Percentiles rank a stretch among this genome's conserved stretches.
Conservation (phyloP, 352 stramenopile genomes). For the Globisporangium iwayamae region DNA sequence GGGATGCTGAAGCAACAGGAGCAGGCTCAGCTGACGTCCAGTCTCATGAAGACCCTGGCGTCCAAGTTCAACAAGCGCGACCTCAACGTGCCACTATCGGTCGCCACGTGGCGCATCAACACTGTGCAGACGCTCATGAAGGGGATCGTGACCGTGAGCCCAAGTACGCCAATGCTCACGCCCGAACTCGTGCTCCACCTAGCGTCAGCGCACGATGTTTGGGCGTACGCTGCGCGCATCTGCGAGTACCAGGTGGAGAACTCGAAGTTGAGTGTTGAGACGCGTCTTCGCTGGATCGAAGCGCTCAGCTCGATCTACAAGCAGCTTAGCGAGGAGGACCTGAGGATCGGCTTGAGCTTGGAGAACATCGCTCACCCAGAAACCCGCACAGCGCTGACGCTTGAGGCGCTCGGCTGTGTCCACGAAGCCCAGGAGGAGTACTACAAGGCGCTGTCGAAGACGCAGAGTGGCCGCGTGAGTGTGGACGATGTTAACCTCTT, state of each 20-base stretch:
- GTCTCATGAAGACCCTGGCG: conserved; percentile 74
- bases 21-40: conserved; percentile 51
- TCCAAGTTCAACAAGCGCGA: conserved; percentile 89
- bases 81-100: conserved; percentile 62
- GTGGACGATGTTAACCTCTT: conserved; percentile 85
- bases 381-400: conserved; percentile 63
- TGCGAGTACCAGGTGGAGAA: conserved; percentile 86
- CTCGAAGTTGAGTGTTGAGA: conserved; percentile 58
- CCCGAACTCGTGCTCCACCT: conserved; percentile 83
- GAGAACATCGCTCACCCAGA: conserved; percentile 76
- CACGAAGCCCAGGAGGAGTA: conserved; percentile 88
- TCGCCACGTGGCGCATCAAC: conserved; percentile 61
- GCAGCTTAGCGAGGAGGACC: conserved; percentile 81
- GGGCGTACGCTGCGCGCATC: conserved; percentile 61
- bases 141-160: conserved; percentile 57
- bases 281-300: conserved; percentile 81
- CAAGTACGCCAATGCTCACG: conserved; percentile 64
- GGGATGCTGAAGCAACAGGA: conserved; percentile 37
- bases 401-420: conserved; percentile 80
- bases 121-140: conserved; percentile 84
- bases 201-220: conserved; percentile 81
- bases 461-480: conserved; percentile 62
- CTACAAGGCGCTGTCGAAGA: conserved; percentile 77
- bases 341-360: conserved; percentile 72
- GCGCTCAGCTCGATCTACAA: conserved; percentile 84